Evolutionary conservation across 2,329 filamentous ascomycete genomes (phyloP).

Genomic region (Sarocladium brachiariae): DNA sequence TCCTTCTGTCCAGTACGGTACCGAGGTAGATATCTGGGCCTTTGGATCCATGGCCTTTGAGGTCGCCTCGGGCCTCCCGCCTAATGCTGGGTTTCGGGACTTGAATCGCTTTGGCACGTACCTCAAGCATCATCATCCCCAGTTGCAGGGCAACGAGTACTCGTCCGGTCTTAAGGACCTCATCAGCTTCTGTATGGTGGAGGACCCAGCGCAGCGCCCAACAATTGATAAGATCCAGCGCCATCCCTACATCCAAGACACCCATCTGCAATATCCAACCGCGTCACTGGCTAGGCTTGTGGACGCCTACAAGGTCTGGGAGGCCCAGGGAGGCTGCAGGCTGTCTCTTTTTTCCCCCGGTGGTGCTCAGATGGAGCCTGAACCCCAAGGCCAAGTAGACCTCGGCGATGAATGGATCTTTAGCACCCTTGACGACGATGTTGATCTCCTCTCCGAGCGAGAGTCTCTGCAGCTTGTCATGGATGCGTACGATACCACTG

Average conservation of each 20-base stretch:
- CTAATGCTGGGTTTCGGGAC: constrained; percentile 52
- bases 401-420: constrained; percentile 62
- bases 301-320: constrained; percentile 68
- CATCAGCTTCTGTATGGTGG: constrained; percentile 65
- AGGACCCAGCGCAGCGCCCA: constrained; percentile 61
- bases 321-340: constrained; percentile 64
- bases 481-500: too few relatives aligned
- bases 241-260: constrained; percentile 62
- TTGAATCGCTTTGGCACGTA: constrained; percentile 46
- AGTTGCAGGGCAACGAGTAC: constrained; percentile 65
- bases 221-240: constrained; percentile 62
- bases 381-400: too few relatives aligned
- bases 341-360: constrained; percentile 55
- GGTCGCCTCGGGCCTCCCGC: constrained; percentile 71
- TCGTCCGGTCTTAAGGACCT: constrained; percentile 63
- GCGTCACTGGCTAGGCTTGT: constrained; percentile 59
- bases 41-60: constrained; percentile 77
- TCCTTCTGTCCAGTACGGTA: constrained; percentile 57
- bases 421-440: too few relatives aligned
- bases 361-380: constrained; percentile 55
- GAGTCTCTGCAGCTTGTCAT: too few relatives aligned
- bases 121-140: constrained; percentile 55
- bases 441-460: too few relatives aligned
- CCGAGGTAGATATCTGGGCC: constrained; percentile 76
- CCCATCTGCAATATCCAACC: constrained; percentile 55